phyloP scores from a whole-genome alignment of 2,329 filamentous ascomycete genomes.

The Dothiorella sarmentorum region DNA sequence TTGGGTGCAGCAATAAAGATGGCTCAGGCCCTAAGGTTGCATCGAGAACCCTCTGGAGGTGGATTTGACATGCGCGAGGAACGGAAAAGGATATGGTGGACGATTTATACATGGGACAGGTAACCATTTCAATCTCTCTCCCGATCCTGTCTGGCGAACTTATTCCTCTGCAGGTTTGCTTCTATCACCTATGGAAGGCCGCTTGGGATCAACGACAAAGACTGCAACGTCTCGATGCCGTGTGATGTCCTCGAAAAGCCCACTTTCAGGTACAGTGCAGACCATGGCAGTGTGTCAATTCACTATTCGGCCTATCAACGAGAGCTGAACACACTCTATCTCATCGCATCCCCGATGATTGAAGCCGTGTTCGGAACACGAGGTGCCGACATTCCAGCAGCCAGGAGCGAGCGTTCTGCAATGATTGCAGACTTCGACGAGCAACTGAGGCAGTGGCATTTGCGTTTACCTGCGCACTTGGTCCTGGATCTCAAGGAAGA shows the following conservation, averaged over 20 bases:
- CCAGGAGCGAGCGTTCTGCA: conserved; percentile 20
- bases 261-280: neutral
- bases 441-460: conserved; percentile 26
- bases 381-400: conserved; percentile 12
- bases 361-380: conserved; percentile 28
- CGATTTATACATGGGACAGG: conserved; percentile 43
- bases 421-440: conserved; percentile 24
- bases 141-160: neutral
- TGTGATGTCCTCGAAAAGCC: conserved; percentile 31
- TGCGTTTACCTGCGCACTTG: conserved; percentile 26
- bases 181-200: conserved; percentile 42
- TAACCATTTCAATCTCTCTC: neutral
- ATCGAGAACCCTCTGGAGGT: conserved; percentile 28
- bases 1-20: conserved; percentile 39
- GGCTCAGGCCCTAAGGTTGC: conserved; percentile 35
- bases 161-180: conserved; percentile 29
- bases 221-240: conserved; percentile 38
- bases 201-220: conserved; percentile 42
- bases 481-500: conserved; percentile 24
- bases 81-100: conserved; percentile 42
- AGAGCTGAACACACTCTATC: conserved; percentile 30
- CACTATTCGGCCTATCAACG: conserved; percentile 27
- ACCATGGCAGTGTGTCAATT: neutral
- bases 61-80: conserved; percentile 32
- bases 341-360: conserved; percentile 31